Base-by-base conservation (phyloP, 768 basidiomycete genomes). In the Mrakia gelida region DNA sequence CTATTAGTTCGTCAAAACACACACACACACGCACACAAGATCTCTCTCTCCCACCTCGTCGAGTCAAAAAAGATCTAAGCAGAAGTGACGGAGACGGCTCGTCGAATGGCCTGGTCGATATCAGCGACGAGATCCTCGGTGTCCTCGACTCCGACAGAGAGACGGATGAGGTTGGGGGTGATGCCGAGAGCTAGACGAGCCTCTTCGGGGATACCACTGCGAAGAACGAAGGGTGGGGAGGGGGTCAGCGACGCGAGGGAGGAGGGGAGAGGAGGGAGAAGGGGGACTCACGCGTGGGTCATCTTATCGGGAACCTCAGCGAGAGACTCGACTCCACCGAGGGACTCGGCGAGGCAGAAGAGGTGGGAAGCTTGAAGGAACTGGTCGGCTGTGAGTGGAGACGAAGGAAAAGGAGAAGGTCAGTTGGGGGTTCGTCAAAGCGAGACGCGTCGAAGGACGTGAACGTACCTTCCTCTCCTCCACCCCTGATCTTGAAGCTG, bases 241-340 rank as follows among this genome's bases (percentile, higher is more conserved):
- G 15, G 2, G 65, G 65, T 34, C 18, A 41, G 38, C 16, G 65
- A 41, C 4, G 34, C 11, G 34, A 41, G 18, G 30, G 38, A 26
- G 65, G 38, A 41, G 23, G 8, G 32, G 18, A 65, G 38, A 21
- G 32, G 16, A 26, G 28, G 11, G 10, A 45, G 68, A 11, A 49
- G n/a, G 26, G n/a, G 9, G 68, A 71, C n/a, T 41, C 15, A 49
- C 34, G 49, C 71, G 71, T 73, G 71, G 54, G 72, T 73, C 72
- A 73, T 73, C 23, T 52, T 54, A 9, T 52, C 90, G 89, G 95
- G 95, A 65, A 92, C 87, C 84, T 98, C 95, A 0, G 92, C 92
- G 49, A 98, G 85, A 83, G 90, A 91, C 87, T 98, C 96, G 8
- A 97, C 93, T 0, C 95, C 96, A 1, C 96, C 96, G 7, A 98